These are phyloP conservation scores for Juglanconis juglandina DNA, from an alignment of 2,329 filamentous ascomycete genomes.

Conservation along the genomic window DNA sequence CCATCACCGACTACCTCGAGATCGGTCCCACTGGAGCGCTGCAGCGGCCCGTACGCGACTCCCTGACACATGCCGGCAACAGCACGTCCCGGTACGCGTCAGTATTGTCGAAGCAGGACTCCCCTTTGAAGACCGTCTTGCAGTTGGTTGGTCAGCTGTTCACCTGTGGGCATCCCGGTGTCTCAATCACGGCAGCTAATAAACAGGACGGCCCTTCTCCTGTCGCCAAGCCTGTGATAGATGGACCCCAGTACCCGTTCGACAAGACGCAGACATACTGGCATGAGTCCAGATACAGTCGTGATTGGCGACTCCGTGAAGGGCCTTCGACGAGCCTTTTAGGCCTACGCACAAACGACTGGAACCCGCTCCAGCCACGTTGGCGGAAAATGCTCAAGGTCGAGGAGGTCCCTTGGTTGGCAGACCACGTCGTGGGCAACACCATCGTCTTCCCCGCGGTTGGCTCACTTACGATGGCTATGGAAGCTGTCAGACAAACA, in stretches of 20 bases:
- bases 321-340: slow-evolving; percentile 26
- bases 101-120: no score
- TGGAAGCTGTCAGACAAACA: slow-evolving; percentile 24
- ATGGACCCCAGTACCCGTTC: not conserved
- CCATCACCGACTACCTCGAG: no score
- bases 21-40: no score
- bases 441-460: slow-evolving; percentile 24
- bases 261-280: not conserved
- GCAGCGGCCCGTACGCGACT: no score
- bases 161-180: no score
- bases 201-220: no score
- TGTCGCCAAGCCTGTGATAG: not conserved
- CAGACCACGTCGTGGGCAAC: slow-evolving; percentile 39
- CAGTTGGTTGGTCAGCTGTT: no score
- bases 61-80: no score
- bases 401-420: slow-evolving; percentile 39
- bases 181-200: no score
- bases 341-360: not conserved
- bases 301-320: slow-evolving; percentile 31
- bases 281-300: slow-evolving; percentile 18
- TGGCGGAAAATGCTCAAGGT: slow-evolving; percentile 9
- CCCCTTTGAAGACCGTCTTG: no score
- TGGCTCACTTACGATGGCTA: slow-evolving; percentile 32
- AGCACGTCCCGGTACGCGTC: no score
- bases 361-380: not conserved